A percentile compares a stretch with the other conserved stretches of the same genome.
These are phyloP conservation scores for Collybia nuda DNA, from an alignment of 768 basidiomycete genomes.

Conservation along the genomic window DNA sequence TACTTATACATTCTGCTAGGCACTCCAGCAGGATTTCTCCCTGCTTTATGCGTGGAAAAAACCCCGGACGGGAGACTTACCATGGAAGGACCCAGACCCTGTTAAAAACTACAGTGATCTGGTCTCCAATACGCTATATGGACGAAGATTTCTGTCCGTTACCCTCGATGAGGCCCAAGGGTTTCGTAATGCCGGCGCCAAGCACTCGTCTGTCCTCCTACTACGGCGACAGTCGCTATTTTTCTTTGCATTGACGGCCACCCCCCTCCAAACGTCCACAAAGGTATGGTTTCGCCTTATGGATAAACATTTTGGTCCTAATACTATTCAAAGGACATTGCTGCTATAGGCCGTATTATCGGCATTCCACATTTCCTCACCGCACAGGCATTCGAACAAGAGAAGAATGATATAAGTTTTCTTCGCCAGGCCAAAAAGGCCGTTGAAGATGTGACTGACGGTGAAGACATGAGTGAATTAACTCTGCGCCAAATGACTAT, in stretches of 20 bases:
- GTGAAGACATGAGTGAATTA: neutral
- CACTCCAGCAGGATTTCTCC: neutral
- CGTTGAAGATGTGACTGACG: constrained; percentile 7
- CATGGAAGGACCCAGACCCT: neutral
- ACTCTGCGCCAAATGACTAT: neutral
- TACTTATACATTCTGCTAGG: neutral
- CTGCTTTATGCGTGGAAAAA: constrained; percentile 12
- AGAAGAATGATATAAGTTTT: constrained; percentile 14
- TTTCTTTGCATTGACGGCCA: constrained; percentile 18
- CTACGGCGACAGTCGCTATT: constrained; percentile 10
- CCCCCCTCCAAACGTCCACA: constrained; percentile 21
- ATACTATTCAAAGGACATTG: constrained; percentile 19
- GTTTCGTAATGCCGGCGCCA: constrained; percentile 13
- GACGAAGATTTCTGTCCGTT: constrained; percentile 12
- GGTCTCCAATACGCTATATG: constrained; percentile 12
- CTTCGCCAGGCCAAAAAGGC: constrained; percentile 9
- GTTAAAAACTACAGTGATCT: constrained; percentile 1
- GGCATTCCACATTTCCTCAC: constrained; percentile 27
- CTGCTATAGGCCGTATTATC: constrained; percentile 22
- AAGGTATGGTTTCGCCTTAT: no score
- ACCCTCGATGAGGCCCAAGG: constrained; percentile 22
- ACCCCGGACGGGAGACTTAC: constrained; percentile 9
- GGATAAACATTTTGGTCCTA: neutral
- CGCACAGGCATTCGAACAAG: constrained; percentile 12
- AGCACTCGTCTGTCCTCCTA: constrained; percentile 11